phyloP scores from a whole-genome alignment of 352 stramenopile species.

The Globisporangium sylvaticum region DNA sequence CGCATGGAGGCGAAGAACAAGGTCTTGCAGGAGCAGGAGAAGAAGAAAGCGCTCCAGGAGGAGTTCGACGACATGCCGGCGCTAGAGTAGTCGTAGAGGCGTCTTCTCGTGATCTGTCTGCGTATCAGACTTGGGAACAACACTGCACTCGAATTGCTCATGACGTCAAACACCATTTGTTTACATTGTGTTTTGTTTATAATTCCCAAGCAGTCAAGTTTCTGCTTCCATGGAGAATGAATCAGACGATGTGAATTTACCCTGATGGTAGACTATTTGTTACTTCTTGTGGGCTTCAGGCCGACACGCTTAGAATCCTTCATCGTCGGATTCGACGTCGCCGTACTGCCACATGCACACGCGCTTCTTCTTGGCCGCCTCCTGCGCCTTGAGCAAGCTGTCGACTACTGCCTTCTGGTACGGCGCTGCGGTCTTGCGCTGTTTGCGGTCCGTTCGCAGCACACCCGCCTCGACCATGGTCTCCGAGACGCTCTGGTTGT shows the following conservation, averaged over 20 bases:
- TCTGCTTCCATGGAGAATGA: too few species aligned
- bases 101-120: background rate
- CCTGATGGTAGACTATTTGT: conserved; percentile 8
- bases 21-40: conserved; percentile 60
- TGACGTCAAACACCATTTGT: background rate
- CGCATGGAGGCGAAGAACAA: conserved; percentile 83
- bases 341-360: conserved; percentile 95
- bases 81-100: conserved; percentile 37
- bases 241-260: conserved; percentile 1
- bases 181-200: background rate
- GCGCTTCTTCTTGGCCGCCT: conserved; percentile 89
- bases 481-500: conserved; percentile 87
- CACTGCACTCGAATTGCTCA: background rate
- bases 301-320: conserved; percentile 29
- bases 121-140: background rate
- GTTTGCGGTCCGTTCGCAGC: conserved; percentile 83
- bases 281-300: background rate
- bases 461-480: conserved; percentile 88
- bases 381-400: conserved; percentile 88
- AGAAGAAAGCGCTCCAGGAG: conserved; percentile 55
- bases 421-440: conserved; percentile 50
- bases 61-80: conserved; percentile 84
- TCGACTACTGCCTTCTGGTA: conserved; percentile 85
- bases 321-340: conserved; percentile 96
- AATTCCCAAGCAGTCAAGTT: background rate